phyloP scores from a whole-genome alignment of 768 basidiomycete species.

The Collybia nuda region DNA sequence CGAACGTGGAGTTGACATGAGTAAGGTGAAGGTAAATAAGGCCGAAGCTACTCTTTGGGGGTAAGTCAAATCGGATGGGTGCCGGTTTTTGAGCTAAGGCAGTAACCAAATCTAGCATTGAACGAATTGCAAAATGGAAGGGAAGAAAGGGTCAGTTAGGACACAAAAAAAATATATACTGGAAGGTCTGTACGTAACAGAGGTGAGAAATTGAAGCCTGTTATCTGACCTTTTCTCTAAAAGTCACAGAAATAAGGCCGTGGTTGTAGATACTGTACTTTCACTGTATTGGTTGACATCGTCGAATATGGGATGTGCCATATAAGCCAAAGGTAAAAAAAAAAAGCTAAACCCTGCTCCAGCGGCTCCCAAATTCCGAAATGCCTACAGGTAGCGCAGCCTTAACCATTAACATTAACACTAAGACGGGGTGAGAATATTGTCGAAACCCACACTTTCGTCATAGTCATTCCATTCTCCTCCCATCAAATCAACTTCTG shows the following conservation, averaged over 20 bases:
- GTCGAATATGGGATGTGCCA: no score
- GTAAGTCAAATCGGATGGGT: slow-evolving; percentile 24
- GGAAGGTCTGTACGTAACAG: no score
- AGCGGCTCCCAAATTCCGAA: slow-evolving; percentile 63
- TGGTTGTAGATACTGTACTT: no score
- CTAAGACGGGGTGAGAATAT: background rate
- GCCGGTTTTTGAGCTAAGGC: background rate
- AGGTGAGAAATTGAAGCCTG: no score
- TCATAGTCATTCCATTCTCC: slow-evolving; percentile 89
- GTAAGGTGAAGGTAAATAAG: slow-evolving; percentile 59
- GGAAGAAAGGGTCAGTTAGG: slow-evolving; percentile 33
- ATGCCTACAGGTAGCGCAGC: slow-evolving; percentile 65
- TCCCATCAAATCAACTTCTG: slow-evolving; percentile 64
- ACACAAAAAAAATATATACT: background rate
- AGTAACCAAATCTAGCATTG: slow-evolving; percentile 33
- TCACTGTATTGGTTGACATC: no score
- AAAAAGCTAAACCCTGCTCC: slow-evolving; percentile 56
- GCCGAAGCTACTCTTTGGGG: slow-evolving; percentile 60
- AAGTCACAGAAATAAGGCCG: no score
- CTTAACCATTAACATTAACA: slow-evolving; percentile 27
- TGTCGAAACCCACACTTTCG: slow-evolving; percentile 61
- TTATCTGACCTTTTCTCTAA: no score
- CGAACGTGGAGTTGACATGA: slow-evolving; percentile 56
- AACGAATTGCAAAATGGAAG: slow-evolving; percentile 44
- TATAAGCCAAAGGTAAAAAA: background rate